Evolutionary conservation across 495 filamentous ascomycete genomes (phyloP).

Genomic region (Neurospora cerealis): DNA sequence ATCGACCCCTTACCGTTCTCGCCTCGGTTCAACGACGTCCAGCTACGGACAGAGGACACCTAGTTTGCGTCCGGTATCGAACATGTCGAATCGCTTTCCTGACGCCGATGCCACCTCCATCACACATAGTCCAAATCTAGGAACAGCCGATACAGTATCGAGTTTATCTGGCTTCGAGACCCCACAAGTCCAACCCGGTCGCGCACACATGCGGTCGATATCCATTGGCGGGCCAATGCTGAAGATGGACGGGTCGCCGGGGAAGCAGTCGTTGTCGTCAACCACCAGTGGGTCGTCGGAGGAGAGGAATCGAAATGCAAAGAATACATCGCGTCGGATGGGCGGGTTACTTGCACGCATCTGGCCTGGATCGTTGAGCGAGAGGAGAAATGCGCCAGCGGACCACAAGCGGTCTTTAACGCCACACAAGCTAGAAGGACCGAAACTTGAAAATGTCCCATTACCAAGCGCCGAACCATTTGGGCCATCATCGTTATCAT

Average conservation of each 20-base stretch:
- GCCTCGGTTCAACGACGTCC: neutral
- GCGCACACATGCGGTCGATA: neutral
- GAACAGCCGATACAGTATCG: neutral
- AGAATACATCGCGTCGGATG: neutral
- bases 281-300: neutral
- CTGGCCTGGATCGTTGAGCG: neutral
- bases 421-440: neutral
- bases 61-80: neutral
- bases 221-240: neutral
- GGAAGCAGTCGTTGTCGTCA: neutral
- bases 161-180: neutral
- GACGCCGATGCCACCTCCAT: neutral
- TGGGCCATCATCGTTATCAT: neutral
- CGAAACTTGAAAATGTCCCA: neutral
- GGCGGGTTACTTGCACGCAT: neutral
- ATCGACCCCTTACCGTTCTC: neutral
- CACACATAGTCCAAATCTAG: neutral
- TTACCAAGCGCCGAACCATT: neutral
- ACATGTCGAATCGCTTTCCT: neutral
- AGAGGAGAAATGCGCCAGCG: neutral
- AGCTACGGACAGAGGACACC: neutral
- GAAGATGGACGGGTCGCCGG: neutral
- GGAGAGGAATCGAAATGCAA: neutral
- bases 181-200: neutral
- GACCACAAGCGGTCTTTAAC: neutral